Conservation (phyloP, 139 green algal genomes). For the Chlamydomonas sp. region DNA sequence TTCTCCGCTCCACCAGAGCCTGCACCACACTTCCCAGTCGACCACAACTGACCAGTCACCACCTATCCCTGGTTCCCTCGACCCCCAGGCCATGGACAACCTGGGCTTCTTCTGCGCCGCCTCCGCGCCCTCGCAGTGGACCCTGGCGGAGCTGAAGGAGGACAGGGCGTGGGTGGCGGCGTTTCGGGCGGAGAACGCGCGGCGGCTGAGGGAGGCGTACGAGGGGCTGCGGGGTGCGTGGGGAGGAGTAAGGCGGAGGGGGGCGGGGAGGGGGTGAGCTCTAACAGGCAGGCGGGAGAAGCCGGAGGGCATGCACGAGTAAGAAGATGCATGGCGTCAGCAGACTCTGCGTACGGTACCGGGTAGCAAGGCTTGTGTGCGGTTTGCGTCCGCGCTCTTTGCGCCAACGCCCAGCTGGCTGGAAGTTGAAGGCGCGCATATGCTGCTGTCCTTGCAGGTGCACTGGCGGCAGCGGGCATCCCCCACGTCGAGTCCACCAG, state of each 20-base stretch:
- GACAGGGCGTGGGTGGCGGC: slow-evolving; percentile 61
- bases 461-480: slow-evolving; percentile 61
- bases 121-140: slow-evolving; percentile 8
- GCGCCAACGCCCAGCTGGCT: too few relatives aligned
- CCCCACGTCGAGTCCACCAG: slow-evolving; percentile 54
- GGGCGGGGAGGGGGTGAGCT: too few relatives aligned
- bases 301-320: too few relatives aligned
- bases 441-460: slow-evolving; percentile 36
- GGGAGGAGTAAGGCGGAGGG: too few relatives aligned
- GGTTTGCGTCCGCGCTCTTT: too few relatives aligned
- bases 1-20: too few relatives aligned
- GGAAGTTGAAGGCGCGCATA: too few relatives aligned
- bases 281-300: too few relatives aligned
- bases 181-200: slow-evolving; percentile 68
- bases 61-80: background rate
- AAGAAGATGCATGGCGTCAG: too few relatives aligned
- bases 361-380: too few relatives aligned
- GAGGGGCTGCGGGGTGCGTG: slow-evolving; percentile 4
- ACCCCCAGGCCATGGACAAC: slow-evolving; percentile 51
- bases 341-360: too few relatives aligned
- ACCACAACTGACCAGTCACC: background rate
- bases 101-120: slow-evolving; percentile 65
- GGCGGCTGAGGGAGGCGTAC: slow-evolving; percentile 55
- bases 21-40: too few relatives aligned
- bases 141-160: slow-evolving; percentile 47